These are phyloP conservation scores for Leccinum disarticulatum DNA, from an alignment of 768 basidiomycete species.

Conservation along the genomic window DNA sequence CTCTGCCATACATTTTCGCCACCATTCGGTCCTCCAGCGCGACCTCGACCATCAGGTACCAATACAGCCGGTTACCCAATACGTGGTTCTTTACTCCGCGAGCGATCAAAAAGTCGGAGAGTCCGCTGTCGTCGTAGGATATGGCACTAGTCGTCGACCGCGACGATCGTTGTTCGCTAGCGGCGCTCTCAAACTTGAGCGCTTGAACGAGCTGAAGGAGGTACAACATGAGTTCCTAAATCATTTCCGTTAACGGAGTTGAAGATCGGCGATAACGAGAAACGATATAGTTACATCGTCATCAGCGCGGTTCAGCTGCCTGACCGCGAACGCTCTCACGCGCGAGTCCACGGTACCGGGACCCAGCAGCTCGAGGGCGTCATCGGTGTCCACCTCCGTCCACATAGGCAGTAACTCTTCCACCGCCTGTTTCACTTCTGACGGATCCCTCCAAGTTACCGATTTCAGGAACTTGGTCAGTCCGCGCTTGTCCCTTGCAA, in stretches of 20 bases:
- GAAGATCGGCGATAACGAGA: neutral
- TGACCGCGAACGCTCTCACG: conserved; percentile 92
- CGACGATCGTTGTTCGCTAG: conserved; percentile 74
- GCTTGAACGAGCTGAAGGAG: conserved; percentile 96
- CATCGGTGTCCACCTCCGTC: conserved; percentile 97
- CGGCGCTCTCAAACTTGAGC: conserved; percentile 89
- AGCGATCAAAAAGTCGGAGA: conserved; percentile 88
- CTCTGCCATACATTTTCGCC: conserved; percentile 91
- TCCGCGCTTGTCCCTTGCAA: conserved; percentile 87
- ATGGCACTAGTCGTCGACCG: conserved; percentile 70
- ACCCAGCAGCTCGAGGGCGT: conserved; percentile 92
- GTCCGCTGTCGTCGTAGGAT: conserved; percentile 88
- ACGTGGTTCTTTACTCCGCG: conserved; percentile 81
- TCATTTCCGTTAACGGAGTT: neutral
- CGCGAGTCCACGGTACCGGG: conserved; percentile 88
- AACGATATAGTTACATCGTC: conserved; percentile 69
- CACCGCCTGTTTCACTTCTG: conserved; percentile 96
- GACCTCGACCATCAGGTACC: conserved; percentile 98
- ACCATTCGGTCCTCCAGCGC: conserved; percentile 82
- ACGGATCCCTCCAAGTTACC: conserved; percentile 95
- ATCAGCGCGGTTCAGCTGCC: conserved; percentile 85
- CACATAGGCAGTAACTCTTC: conserved; percentile 94
- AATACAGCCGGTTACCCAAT: conserved; percentile 89
- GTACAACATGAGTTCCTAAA: conserved; percentile 87
- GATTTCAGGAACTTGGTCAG: conserved; percentile 97